Evolutionary conservation across 2,329 filamentous ascomycete genomes (phyloP).

Genomic region (Diplodia scrobiculata): DNA sequence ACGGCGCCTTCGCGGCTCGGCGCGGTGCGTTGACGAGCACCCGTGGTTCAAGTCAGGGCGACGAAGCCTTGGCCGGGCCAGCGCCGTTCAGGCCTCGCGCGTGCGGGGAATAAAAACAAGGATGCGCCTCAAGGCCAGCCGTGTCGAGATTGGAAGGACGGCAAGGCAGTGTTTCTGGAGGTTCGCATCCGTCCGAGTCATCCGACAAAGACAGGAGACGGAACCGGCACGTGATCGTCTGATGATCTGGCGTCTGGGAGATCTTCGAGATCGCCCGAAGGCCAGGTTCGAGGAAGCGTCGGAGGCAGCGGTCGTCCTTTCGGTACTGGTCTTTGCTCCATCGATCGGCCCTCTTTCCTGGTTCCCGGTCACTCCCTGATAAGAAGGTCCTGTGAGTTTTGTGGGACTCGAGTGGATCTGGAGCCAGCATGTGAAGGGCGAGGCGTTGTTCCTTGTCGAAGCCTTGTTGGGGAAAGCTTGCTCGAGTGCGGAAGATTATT

Average conservation of each 20-base stretch:
- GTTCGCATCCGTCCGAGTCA: not conserved
- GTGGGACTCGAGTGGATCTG: not conserved
- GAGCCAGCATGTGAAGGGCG: not conserved
- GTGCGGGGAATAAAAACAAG: not conserved
- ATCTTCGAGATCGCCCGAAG: slow-evolving; percentile 12
- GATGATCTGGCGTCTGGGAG: not conserved
- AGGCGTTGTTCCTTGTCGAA: not conserved
- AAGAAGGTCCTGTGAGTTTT: not conserved
- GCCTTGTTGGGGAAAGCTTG: not conserved
- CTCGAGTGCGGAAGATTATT: not conserved
- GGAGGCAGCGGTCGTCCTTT: not conserved
- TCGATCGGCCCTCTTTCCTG: not conserved
- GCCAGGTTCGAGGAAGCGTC: not conserved
- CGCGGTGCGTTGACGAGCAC: slow-evolving; percentile 2
- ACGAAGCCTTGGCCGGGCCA: not conserved
- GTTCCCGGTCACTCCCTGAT: not conserved
- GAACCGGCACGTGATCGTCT: not conserved
- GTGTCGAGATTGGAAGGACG: not conserved
- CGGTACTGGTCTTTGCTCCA: not conserved
- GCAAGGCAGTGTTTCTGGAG: not conserved
- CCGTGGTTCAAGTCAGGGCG: not conserved
- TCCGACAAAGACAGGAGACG: not conserved
- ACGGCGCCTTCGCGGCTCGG: slow-evolving; percentile 16
- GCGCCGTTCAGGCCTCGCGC: not conserved
- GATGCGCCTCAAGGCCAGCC: not conserved